Evolutionary conservation across 306 rosid species (phyloP).

Genomic region (Albizia julibrissin): DNA sequence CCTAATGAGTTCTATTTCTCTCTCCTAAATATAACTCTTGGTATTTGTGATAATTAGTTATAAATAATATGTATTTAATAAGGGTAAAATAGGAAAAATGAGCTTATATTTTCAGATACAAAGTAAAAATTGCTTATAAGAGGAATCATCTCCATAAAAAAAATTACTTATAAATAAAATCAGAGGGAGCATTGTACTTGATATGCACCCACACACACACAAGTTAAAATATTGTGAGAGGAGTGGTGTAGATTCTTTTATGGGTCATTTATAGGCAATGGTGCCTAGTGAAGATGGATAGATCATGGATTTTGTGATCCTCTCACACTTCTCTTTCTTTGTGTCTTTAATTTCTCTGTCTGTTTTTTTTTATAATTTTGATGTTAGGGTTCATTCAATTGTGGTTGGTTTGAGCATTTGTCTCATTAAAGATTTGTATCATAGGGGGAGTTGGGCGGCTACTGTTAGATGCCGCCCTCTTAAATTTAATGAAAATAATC

Average conservation of each 20-base stretch:
- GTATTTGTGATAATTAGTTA: no score
- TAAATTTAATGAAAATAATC: neutral
- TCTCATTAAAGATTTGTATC: neutral
- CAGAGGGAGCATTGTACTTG: no score
- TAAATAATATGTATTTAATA: no score
- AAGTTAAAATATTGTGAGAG: neutral
- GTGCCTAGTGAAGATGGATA: neutral
- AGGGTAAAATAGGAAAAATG: no score
- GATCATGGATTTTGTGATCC: slow-evolving; percentile 4
- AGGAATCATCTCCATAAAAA: no score
- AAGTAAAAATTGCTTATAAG: no score
- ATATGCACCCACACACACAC: neutral
- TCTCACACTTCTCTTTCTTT: neutral
- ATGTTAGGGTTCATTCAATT: neutral
- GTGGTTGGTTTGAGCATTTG: neutral
- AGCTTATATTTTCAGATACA: no score
- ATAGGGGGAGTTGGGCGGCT: neutral
- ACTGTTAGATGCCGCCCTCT: neutral
- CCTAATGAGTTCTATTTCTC: no score
- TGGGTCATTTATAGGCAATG: neutral
- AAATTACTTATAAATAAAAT: no score
- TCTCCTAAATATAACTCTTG: no score
- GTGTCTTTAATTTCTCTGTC: neutral
- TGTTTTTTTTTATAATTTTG: neutral
- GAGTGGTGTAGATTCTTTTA: neutral